Evolutionary conservation across 2,329 filamentous ascomycete genomes (phyloP).

Genomic region (Fusarium duplospermum): DNA sequence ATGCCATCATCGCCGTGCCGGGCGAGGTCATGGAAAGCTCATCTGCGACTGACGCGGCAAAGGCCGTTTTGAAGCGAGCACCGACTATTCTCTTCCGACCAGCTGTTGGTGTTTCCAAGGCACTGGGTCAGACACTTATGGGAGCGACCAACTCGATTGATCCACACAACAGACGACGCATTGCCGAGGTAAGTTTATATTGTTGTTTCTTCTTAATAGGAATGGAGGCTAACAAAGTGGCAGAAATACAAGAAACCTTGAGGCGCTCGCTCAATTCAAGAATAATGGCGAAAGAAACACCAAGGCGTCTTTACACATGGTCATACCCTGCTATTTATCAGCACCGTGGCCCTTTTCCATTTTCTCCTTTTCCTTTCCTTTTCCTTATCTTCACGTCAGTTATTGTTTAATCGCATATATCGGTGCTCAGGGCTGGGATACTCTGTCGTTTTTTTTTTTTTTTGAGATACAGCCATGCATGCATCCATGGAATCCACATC

Average conservation of each 20-base stretch:
- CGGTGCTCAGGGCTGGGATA: slow-evolving; percentile 24
- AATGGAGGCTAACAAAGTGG: slow-evolving; percentile 17
- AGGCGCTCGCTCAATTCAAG: not conserved
- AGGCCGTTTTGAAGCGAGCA: slow-evolving; percentile 80
- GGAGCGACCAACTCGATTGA: slow-evolving; percentile 94
- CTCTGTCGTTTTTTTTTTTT: slow-evolving; percentile 21
- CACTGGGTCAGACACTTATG: slow-evolving; percentile 87
- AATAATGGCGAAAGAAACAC: not conserved
- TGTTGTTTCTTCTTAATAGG: not conserved
- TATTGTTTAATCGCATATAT: slow-evolving; percentile 19
- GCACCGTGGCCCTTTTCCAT: slow-evolving; percentile 9
- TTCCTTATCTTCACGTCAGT: not conserved
- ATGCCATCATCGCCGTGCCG: slow-evolving; percentile 95
- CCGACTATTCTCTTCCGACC: slow-evolving; percentile 95
- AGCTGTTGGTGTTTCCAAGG: slow-evolving; percentile 89
- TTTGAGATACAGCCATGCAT: slow-evolving; percentile 20
- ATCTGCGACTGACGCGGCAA: slow-evolving; percentile 82
- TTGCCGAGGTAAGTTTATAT: slow-evolving; percentile 85
- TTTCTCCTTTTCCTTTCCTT: slow-evolving; percentile 12
- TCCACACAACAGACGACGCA: slow-evolving; percentile 80
- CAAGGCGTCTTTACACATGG: slow-evolving; percentile 24
- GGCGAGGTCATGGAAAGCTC: slow-evolving; percentile 89
- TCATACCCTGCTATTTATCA: slow-evolving; percentile 7
- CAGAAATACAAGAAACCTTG: slow-evolving; percentile 64
- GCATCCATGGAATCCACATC: slow-evolving; percentile 12